These are phyloP conservation scores for Cercis canadensis DNA, from an alignment of 306 rosid species.

Conservation along the genomic window DNA sequence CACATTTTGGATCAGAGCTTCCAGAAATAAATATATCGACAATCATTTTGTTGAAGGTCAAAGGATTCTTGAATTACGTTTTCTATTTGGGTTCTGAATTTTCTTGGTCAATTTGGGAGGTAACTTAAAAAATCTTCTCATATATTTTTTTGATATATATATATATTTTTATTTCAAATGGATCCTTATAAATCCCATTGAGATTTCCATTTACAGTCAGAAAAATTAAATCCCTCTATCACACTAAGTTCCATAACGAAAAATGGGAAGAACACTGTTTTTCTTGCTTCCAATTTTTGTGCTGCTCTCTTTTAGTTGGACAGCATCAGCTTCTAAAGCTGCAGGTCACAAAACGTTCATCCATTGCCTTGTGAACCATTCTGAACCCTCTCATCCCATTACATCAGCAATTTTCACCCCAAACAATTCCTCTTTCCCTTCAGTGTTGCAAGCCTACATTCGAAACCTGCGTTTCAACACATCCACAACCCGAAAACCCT, in stretches of 20 bases:
- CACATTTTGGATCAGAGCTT: too few relatives aligned
- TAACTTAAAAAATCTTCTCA: conserved; percentile 24
- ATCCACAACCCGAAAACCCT: conserved; percentile 54
- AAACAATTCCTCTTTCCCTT: conserved; percentile 46
- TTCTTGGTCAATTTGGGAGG: not conserved
- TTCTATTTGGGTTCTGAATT: too few relatives aligned
- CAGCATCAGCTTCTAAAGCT: conserved; percentile 13
- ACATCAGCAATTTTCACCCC: conserved; percentile 46
- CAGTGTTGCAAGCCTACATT: conserved; percentile 54
- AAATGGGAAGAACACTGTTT: conserved; percentile 21
- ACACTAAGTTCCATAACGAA: conserved; percentile 8
- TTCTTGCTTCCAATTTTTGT: conserved; percentile 4
- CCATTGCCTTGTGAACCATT: conserved; percentile 46
- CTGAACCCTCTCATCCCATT: conserved; percentile 46
- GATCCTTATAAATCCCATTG: conserved; percentile 30
- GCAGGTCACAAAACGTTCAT: conserved; percentile 35
- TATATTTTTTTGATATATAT: not conserved
- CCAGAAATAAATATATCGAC: too few relatives aligned
- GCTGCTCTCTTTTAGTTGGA: conserved; percentile 5
- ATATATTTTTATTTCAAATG: not conserved
- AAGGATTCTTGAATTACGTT: too few relatives aligned
- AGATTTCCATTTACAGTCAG: conserved; percentile 16
- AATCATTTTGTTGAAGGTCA: too few relatives aligned
- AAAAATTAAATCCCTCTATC: not conserved
- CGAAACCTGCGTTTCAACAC: conserved; percentile 72